phyloP scores from a whole-genome alignment of 2,329 filamentous ascomycete species.

The Ceratocystis destructans region DNA sequence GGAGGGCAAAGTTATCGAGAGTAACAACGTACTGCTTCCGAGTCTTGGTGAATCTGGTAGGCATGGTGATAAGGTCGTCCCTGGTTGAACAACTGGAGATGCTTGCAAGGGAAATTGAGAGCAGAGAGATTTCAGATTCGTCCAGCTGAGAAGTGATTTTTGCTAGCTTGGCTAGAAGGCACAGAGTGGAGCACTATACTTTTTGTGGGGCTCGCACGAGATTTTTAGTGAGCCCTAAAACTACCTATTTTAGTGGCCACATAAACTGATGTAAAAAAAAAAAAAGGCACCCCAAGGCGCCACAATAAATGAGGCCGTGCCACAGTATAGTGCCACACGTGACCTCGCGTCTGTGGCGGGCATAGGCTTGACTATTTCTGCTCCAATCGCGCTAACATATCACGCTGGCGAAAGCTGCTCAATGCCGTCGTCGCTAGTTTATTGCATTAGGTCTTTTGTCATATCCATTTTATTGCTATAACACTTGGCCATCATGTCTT shows the following conservation, averaged over 20 bases:
- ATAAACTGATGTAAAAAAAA: constrained; percentile 6
- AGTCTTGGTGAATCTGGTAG: constrained; percentile 63
- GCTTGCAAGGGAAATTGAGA: constrained; percentile 18
- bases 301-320: neutral
- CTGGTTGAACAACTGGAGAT: constrained; percentile 23
- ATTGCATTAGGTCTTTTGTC: neutral
- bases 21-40: constrained; percentile 55
- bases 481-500: neutral
- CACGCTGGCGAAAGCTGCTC: neutral
- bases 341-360: constrained; percentile 10
- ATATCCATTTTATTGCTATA: neutral
- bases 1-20: constrained; percentile 14
- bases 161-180: constrained; percentile 15
- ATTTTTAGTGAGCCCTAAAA: constrained; percentile 18
- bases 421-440: neutral
- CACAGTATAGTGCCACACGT: neutral
- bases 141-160: constrained; percentile 18
- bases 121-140: constrained; percentile 18
- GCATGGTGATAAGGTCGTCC: constrained; percentile 40
- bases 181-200: constrained; percentile 13
- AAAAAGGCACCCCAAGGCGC: neutral
- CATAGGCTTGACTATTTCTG: neutral
- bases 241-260: neutral
- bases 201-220: constrained; percentile 17
- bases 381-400: neutral